Percentiles rank a stretch among this genome's conserved stretches.
These are phyloP conservation scores for Lycium barbarum DNA, from an alignment of 257 asterid genomes.

Conservation along the genomic window DNA sequence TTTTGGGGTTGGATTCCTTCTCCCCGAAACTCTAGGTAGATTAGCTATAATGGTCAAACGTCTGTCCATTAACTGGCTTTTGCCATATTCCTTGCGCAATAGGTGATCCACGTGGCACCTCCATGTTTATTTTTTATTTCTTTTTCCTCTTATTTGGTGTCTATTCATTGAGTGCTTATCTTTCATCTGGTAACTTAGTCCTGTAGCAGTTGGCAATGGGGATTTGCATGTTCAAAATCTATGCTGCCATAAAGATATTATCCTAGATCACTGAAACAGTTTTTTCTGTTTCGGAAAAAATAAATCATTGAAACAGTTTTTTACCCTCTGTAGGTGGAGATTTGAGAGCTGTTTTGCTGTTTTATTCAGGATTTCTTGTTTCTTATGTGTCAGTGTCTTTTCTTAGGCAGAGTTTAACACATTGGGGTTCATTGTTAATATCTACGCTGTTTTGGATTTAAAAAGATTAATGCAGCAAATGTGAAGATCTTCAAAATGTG, in stretches of 20 bases:
- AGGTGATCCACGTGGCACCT: slow-evolving; percentile 19
- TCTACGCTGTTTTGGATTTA: background rate
- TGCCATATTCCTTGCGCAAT: background rate
- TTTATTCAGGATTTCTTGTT: background rate
- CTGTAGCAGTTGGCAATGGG: background rate
- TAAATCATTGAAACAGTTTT: background rate
- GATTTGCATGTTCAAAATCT: background rate
- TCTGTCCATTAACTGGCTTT: background rate
- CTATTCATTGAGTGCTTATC: background rate
- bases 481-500: background rate
- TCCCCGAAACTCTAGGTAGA: background rate
- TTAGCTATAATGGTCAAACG: background rate
- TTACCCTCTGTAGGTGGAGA: background rate
- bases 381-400: slow-evolving; percentile 7
- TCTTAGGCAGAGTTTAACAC: background rate
- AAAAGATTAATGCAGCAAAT: background rate
- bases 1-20: background rate
- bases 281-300: no score
- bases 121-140: background rate
- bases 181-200: background rate
- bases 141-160: background rate
- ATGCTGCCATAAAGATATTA: background rate
- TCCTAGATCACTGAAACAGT: background rate
- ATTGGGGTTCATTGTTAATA: background rate
- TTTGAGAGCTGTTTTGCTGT: background rate